phyloP scores from a whole-genome alignment of 78 protist genomes.

The Dictyostelium intermedium region DNA sequence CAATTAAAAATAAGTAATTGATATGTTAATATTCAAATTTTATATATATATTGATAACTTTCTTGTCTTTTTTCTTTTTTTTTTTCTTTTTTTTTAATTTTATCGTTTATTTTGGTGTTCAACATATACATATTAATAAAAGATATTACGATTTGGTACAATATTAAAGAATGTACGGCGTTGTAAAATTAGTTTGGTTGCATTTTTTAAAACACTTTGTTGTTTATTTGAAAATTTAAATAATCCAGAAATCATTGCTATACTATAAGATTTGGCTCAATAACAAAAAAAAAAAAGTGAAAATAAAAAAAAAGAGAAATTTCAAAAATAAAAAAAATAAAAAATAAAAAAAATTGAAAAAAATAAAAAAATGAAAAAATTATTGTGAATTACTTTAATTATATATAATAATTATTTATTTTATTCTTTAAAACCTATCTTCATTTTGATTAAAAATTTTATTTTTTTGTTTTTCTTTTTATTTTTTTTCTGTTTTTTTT shows the following conservation, averaged over 20 bases:
- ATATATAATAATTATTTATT: too few relatives aligned
- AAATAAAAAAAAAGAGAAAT: neutral
- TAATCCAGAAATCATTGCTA: neutral
- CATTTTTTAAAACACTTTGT: neutral
- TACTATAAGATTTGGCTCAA: too few relatives aligned
- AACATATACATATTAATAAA: neutral
- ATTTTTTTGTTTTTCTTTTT: too few relatives aligned
- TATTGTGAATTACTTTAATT: too few relatives aligned
- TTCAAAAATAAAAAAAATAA: slow-evolving; percentile 6
- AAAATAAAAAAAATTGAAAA: neutral
- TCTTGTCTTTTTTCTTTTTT: neutral
- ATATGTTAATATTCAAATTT: too few relatives aligned
- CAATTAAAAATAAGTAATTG: too few relatives aligned
- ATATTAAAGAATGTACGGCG: slow-evolving; percentile 43
- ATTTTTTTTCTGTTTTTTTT: too few relatives aligned
- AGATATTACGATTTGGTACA: slow-evolving; percentile 54
- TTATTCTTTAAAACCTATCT: too few relatives aligned
- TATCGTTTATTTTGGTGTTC: neutral
- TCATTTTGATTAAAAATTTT: too few relatives aligned
- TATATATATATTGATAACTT: too few relatives aligned
- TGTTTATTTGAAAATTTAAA: neutral
- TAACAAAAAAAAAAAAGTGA: too few relatives aligned
- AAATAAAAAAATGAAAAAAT: neutral
- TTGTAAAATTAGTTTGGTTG: neutral
- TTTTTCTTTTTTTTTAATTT: neutral